These are phyloP conservation scores for Solanum hybrid DNA, from an alignment of 305 asterid genomes.

Conservation along the genomic window DNA sequence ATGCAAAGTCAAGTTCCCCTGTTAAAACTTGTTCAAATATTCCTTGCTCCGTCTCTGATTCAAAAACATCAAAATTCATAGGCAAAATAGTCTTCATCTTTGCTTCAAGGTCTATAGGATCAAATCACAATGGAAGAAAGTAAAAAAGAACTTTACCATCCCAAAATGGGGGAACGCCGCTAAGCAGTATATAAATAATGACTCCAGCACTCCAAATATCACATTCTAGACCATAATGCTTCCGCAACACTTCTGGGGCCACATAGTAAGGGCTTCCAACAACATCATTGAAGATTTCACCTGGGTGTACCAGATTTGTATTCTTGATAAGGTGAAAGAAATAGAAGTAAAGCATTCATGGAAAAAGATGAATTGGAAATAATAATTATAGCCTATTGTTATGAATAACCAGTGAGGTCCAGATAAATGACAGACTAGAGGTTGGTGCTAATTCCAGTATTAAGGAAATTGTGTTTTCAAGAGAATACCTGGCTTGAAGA, in stretches of 20 bases:
- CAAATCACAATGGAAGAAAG: background rate
- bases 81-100: background rate
- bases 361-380: background rate
- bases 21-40: slow-evolving; percentile 67
- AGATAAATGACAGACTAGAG: background rate
- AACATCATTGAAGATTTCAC: slow-evolving; percentile 60
- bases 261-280: slow-evolving; percentile 93
- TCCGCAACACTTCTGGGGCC: slow-evolving; percentile 77
- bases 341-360: background rate
- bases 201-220: slow-evolving; percentile 98
- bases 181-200: slow-evolving; percentile 66
- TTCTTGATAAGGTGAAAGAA: background rate
- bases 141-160: slow-evolving; percentile 38
- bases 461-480: background rate
- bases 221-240: slow-evolving; percentile 73
- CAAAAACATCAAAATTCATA: slow-evolving; percentile 8
- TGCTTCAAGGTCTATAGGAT: background rate
- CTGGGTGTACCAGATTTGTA: slow-evolving; percentile 14
- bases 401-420: background rate
- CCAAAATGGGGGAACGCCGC: slow-evolving; percentile 93
- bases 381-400: background rate
- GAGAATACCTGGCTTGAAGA: slow-evolving; percentile 53
- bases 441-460: background rate
- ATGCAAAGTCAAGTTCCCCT: slow-evolving; percentile 68
- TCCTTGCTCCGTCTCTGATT: slow-evolving; percentile 71